Base-by-base conservation (phyloP, 805 yeast genomes). In the Yarrowia sp. region DNA sequence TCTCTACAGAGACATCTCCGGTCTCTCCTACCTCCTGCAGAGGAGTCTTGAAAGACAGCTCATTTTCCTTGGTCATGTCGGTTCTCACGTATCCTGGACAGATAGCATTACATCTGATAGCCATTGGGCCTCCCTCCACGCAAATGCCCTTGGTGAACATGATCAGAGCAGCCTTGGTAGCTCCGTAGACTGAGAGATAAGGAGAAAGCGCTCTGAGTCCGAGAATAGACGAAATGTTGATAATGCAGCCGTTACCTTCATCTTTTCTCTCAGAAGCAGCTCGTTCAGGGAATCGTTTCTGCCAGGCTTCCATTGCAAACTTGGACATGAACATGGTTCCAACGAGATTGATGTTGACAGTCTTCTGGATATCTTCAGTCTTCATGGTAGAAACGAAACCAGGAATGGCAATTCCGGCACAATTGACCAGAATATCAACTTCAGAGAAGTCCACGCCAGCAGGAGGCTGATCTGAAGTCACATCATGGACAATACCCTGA, bases 71-170 rank as follows among this genome's bases (percentile, higher is more conserved):
- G 53, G 72, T 70, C 87, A 91, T 90, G 3, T 84, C 89, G 0
- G 97, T 91, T 36, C 84, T 88, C 7, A 77, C 78, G 34, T 89
- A 77, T 0, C 94, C 94, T 0, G 96, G 95, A 15, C 87, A 75
- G 0, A 92, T 75, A 1, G 88, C 80, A 74, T 90, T 90, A 44
- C 87, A 87, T 52, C 91, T 76, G 2, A 91, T 81, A 12, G 80
- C 80, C 42, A 77, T 75, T 0, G 85, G 76, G 15, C 82, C 82
- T 69, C 88, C 73, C 71, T 91, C 97, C 0, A 75, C 71, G 0
- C 93, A 89, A 47, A 90, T 74, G 0, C 87, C 75, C 56, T 79
- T 76, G 0, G 91, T 84, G 71, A 91, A 85, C 7, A 88, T 88
- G 60, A 84, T 77, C 2, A 91, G 73, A 0, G 92, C 97, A 0